These are phyloP conservation scores for Didymella lethalis DNA, from an alignment of 2,329 filamentous ascomycete genomes.

Conservation along the genomic window DNA sequence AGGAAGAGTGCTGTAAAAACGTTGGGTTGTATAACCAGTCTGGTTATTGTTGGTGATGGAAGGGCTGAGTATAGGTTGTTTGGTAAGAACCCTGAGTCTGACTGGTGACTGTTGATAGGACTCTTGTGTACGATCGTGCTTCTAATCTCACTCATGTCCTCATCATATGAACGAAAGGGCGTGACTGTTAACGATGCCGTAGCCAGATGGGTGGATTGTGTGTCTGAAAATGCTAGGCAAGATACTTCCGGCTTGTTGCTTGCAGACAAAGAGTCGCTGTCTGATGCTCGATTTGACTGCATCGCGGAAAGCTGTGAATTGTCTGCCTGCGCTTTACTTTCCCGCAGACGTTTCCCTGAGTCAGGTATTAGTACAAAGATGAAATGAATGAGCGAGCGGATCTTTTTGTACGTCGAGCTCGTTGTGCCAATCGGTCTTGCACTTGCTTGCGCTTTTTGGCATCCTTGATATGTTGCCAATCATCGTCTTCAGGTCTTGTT, in stretches of 20 bases:
- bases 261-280: constrained; percentile 33
- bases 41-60: background rate
- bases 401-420: constrained; percentile 45
- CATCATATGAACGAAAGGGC: background rate
- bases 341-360: constrained; percentile 5
- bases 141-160: background rate
- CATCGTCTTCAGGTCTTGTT: constrained; percentile 35
- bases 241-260: constrained; percentile 27
- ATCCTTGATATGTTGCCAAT: constrained; percentile 49
- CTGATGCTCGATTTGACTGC: constrained; percentile 4
- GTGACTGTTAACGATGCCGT: background rate
- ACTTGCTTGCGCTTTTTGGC: constrained; percentile 52
- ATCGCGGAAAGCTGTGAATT: background rate
- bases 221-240: background rate
- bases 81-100: background rate
- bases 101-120: background rate
- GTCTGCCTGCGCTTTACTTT: background rate
- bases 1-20: constrained; percentile 16
- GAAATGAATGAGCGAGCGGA: no score
- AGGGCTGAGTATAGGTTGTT: constrained; percentile 3
- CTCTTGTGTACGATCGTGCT: background rate
- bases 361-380: background rate
- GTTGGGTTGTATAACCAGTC: constrained; percentile 4
- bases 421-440: constrained; percentile 52
- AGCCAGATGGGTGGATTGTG: background rate